Base-by-base conservation (phyloP, 2,329 filamentous ascomycete genomes). In the Stachybotrys elegans region DNA sequence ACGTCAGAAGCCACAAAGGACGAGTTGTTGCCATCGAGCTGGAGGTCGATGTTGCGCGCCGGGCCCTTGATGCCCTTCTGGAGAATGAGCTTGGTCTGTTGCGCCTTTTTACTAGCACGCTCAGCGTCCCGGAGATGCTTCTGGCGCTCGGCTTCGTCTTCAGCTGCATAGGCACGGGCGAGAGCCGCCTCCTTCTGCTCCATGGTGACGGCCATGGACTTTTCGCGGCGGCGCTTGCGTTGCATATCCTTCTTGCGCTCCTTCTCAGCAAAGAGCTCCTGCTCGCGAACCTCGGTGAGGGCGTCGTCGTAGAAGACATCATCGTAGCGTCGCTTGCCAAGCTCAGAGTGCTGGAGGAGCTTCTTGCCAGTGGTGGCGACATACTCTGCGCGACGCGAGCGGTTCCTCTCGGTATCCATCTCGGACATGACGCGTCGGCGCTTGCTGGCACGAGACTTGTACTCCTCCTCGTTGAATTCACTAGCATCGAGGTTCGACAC, bases 221-320 rank as follows among this genome's bases (percentile, higher is more conserved):
- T 96, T 63, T 97, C 92, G 16, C 93, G 86, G 35, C 93, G 84
- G 48, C 93, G 82, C 71, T 97, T 98, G 51, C 93, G 86, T 64
- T 98, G 93, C 89, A 98, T 97, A 60, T 98, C 93, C 72, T 98
- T 98, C 73, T 98, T 98, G 52, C 93, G 88, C 68, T 98, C 93
- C 70, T 98, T 98, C 66, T 98, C 93, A 48, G 92, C 90, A 48
- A 86, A 86, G 7, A 96, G 76, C 63, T 96, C 92, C 52, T 89
- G 88, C 49, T 90, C 86, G 53, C 93, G 87, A 3, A 97, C 92
- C 56, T 95, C 86, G 43, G 86, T 80, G 47, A 92, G 78, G 2
- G 93, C 92, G 32, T 86, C 83, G 16, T 87, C 80, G 59, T 90
- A 91, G 61, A 93, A 83, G 37, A 83, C 72, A 13, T 86, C 76